Conservation (phyloP, 768 basidiomycete species). For the Nevesoporus exiguus region DNA sequence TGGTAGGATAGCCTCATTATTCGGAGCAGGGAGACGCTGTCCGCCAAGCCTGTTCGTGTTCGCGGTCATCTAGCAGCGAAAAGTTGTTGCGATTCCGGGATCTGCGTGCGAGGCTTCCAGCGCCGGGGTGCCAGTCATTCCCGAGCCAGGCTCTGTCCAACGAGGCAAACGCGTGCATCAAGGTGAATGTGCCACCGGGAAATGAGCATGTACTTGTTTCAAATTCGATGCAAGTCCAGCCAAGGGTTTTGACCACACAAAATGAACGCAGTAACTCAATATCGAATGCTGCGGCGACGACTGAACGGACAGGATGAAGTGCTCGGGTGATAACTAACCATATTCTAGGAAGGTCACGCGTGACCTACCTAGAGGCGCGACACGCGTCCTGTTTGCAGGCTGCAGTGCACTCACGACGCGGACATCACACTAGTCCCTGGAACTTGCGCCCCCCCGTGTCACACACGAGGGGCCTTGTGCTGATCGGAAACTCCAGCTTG, state of each 20-base stretch:
- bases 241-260: background rate
- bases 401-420: background rate
- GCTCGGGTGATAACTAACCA: no score
- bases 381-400: background rate
- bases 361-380: no score
- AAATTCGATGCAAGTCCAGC: background rate
- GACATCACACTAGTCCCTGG: background rate
- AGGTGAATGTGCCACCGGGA: background rate
- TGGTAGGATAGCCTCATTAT: background rate
- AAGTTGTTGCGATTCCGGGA: background rate
- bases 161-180: slow-evolving; percentile 2
- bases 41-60: background rate
- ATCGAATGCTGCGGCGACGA: no score
- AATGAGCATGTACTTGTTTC: background rate
- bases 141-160: background rate
- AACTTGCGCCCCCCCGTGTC: background rate
- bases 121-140: background rate
- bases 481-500: slow-evolving; percentile 1
- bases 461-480: slow-evolving; percentile 22
- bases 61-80: background rate
- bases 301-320: no score
- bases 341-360: no score
- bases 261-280: no score
- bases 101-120: background rate
- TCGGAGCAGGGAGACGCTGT: background rate